Evolutionary conservation across 257 asterid species (phyloP), one percentile per base, ranked within the genome.

Genomic region (Fraxinus excelsior): DNA sequence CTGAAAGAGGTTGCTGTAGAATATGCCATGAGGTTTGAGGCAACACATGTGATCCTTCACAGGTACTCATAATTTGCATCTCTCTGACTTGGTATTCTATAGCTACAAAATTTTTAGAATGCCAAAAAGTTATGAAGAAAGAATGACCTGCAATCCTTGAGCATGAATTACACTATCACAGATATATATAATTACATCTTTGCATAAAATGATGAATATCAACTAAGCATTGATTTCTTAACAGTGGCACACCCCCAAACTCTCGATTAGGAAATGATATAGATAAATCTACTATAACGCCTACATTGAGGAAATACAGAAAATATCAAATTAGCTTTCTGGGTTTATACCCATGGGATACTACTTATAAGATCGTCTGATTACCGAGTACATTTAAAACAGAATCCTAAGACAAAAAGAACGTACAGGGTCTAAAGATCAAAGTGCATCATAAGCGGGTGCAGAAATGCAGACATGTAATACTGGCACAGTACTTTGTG

Each of bases 11-110:
- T 83, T 18, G 88, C 86, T 0, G 81, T 86, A 16, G 83, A 81
- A 16, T 70, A 67, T n/a, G 90, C 87, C 18, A 84, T 79, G 74
- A 76, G 74, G 6, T 69, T 71, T 11, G 85, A 75, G 73, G 90
- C 90, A 65, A 85, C 94, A 6, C 83, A 78, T 28, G 83, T 85
- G 32, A 74, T 89, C 49, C 82, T 89, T 21, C 88, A 83, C 77
- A 81, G 90, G 94, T 89, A 78, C 11, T 26, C 38, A 1, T 4
- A 37, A 67, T 29, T 28, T 67, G 42, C 71, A n/a, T 60, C 66
- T 44, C 70, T 8, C 29, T 7, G 25, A 26, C 19, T 21, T 9
- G 64, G 11, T 56, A 56, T 6, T 56, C 65, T 21, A 2, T 21
- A n/a, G 29, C 65, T 56, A 19, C 29, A 56, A 56, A 3, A 73